Base-by-base conservation (phyloP, 768 basidiomycete genomes). In the Ephemerocybe angulata region DNA sequence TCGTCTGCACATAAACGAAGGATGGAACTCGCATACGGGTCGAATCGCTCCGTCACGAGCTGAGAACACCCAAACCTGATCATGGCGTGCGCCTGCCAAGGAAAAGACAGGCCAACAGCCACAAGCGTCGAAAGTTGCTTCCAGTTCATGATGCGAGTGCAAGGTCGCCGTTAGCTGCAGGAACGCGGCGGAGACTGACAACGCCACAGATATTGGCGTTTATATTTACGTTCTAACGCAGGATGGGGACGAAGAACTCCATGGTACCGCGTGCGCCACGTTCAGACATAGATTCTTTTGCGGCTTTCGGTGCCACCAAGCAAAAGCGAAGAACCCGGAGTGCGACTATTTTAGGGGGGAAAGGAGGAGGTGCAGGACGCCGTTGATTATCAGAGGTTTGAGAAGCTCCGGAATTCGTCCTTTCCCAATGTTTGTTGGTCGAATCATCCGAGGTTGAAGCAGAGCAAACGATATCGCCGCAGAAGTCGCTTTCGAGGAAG, bases 41-140 rank as follows among this genome's bases (percentile, higher is more conserved):
- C 48, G 48, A 50, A 50, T 33, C 48, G 17, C 30, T 50, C 30
- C 13, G 48, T 50, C 21, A 50, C 48, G 17, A 50, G 30, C 31
- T 50, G 48, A 8, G 48, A 50, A 22, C 48, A 50, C 29, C 48
- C 48, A 29, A 50, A 50, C 11, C 48, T 29, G 35, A 50, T 50
- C 48, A 50, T 50, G 10, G 48, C 48, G 5, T 50, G 48, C 12
- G 48, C 31, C 25, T 50, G 48, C 48, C 48, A 50, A 33, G 48
- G 30, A 8, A 31, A n/a, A 15, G 48, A 50, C 27, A 50, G 30
- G 31, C 48, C 48, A 31, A 50, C 48, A 31, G 48, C 19, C n/a
- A 50, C 48, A 29, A 50, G 17, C 10, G 48, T 50, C 8, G 31
- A 13, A 7, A 50, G 30, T 22, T 50, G 48, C 30, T 50, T 50